Percentiles rank a stretch among this genome's conserved stretches.
These are phyloP conservation scores for Domatiomyces globalis DNA, from an alignment of 2,329 filamentous ascomycete species.

Conservation along the genomic window DNA sequence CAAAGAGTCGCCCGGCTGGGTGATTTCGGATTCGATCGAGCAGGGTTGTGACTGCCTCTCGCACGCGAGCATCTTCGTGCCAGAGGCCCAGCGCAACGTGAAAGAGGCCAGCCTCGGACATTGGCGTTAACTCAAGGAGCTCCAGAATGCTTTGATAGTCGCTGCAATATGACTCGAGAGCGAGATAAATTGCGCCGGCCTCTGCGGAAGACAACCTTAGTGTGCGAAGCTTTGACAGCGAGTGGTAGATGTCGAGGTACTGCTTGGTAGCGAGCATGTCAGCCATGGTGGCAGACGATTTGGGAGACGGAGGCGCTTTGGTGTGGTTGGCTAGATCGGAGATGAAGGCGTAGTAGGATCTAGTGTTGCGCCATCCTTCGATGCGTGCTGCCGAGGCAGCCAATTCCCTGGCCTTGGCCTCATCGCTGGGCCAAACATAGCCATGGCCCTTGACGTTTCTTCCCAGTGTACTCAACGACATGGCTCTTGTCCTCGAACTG, in stretches of 20 bases:
- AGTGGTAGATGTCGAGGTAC: constrained; percentile 74
- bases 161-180: constrained; percentile 59
- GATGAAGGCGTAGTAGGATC: constrained; percentile 91
- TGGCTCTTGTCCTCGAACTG: constrained; percentile 5
- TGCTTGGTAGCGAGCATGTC: constrained; percentile 49
- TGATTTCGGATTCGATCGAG: constrained; percentile 72
- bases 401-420: constrained; percentile 66
- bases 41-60: constrained; percentile 61
- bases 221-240: constrained; percentile 78
- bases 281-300: constrained; percentile 32
- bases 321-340: constrained; percentile 42
- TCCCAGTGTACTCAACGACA: constrained; percentile 12
- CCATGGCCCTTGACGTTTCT: constrained; percentile 58
- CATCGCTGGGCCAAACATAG: constrained; percentile 85
- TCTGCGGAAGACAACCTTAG: constrained; percentile 63
- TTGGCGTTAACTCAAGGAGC: constrained; percentile 65
- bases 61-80: constrained; percentile 70
- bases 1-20: constrained; percentile 87
- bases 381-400: constrained; percentile 84
- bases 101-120: constrained; percentile 77
- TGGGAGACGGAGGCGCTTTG: constrained; percentile 28
- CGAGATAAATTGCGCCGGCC: constrained; percentile 71
- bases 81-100: constrained; percentile 84
- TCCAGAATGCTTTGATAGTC: constrained; percentile 78
- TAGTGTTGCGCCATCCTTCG: constrained; percentile 90